A percentile compares a stretch with the other conserved stretches of the same genome.
phyloP scores from a whole-genome alignment of 805 yeast species.

The Brettanomyces naardenensis region DNA sequence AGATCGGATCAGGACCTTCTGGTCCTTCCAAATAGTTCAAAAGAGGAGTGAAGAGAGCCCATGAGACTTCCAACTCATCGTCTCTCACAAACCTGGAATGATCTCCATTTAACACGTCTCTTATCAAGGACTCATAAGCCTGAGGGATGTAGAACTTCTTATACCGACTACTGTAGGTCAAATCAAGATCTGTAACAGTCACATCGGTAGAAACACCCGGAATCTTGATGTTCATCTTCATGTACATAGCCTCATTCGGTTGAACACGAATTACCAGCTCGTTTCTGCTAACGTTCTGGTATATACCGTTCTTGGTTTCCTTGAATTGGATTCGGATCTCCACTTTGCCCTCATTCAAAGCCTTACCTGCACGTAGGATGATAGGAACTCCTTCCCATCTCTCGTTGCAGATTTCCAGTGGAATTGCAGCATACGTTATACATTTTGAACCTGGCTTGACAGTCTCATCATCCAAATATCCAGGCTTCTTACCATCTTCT shows the following conservation, averaged over 20 bases:
- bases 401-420: constrained; percentile 75
- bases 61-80: constrained; percentile 89
- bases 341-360: constrained; percentile 90
- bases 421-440: constrained; percentile 86
- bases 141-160: constrained; percentile 85
- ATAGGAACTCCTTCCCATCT: constrained; percentile 99
- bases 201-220: constrained; percentile 86
- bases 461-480: constrained; percentile 86
- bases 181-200: constrained; percentile 81
- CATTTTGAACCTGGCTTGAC: constrained; percentile 77
- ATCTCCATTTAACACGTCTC: constrained; percentile 85
- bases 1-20: constrained; percentile 56
- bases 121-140: constrained; percentile 92
- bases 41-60: constrained; percentile 91
- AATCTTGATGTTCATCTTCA: constrained; percentile 87
- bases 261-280: constrained; percentile 92
- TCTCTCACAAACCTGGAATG: constrained; percentile 97
- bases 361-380: constrained; percentile 94
- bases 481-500: constrained; percentile 83
- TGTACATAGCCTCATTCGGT: constrained; percentile 89
- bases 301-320: constrained; percentile 77
- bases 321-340: constrained; percentile 92
- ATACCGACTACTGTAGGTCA: constrained; percentile 77
- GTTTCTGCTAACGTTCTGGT: constrained; percentile 74
- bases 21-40: constrained; percentile 70